A percentile compares a stretch with the other conserved stretches of the same genome.
Evolutionary conservation across 192 early-diverging fungal species (phyloP).

Genomic region (Paraglomus brasilianum): DNA sequence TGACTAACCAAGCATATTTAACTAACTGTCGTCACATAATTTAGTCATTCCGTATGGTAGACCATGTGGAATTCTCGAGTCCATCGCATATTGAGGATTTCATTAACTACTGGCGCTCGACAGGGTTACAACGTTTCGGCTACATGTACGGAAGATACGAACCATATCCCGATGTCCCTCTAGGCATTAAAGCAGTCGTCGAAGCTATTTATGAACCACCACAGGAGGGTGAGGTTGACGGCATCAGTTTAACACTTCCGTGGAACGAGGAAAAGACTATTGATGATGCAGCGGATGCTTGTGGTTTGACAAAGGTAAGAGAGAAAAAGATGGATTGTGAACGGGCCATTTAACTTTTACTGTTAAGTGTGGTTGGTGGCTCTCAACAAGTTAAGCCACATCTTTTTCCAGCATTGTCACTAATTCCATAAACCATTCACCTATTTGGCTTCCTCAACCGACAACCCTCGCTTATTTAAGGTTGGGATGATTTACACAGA

Average conservation of each 20-base stretch:
- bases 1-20: neutral
- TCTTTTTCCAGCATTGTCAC: too few species aligned
- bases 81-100: constrained; percentile 78
- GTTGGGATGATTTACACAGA: constrained; percentile 97
- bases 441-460: too few species aligned
- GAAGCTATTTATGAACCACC: constrained; percentile 92
- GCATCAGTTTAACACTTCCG: constrained; percentile 58
- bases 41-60: constrained; percentile 89
- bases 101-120: constrained; percentile 81
- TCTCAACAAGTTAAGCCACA: too few species aligned
- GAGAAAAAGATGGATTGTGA: too few species aligned
- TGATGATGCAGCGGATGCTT: constrained; percentile 59
- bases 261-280: constrained; percentile 60
- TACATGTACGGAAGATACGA: constrained; percentile 92
- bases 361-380: too few species aligned
- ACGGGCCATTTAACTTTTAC: too few species aligned
- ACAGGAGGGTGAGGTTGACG: constrained; percentile 77
- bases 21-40: neutral
- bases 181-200: constrained; percentile 96
- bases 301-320: constrained; percentile 55
- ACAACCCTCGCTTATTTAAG: neutral
- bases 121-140: constrained; percentile 91
- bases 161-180: constrained; percentile 83
- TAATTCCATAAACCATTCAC: too few species aligned
- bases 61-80: constrained; percentile 94